phyloP scores from a whole-genome alignment of 1,284 basidiomycete genomes.

The Dichomitus squalens region DNA sequence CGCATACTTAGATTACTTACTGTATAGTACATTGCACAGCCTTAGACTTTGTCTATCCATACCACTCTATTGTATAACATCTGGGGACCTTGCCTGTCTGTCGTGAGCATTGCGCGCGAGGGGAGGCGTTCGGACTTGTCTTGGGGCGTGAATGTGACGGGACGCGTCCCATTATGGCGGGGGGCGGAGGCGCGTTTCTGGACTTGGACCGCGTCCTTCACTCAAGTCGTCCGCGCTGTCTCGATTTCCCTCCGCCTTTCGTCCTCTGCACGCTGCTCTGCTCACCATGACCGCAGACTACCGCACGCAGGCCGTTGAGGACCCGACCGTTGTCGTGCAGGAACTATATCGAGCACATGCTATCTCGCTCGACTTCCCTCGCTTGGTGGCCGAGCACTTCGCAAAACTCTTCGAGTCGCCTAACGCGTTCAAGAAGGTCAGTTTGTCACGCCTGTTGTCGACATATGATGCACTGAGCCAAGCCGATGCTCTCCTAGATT shows the following conservation, averaged over 20 bases:
- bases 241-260: background rate
- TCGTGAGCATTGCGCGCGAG: no score
- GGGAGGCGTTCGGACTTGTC: background rate
- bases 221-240: no score
- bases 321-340: constrained; percentile 49
- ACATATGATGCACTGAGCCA: background rate
- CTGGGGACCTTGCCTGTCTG: no score
- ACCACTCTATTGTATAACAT: no score
- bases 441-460: background rate
- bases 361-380: constrained; percentile 43
- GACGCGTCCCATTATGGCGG: constrained; percentile 12
- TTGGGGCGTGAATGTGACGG: constrained; percentile 19
- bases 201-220: no score
- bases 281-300: constrained; percentile 52
- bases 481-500: constrained; percentile 43
- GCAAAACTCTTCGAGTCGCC: constrained; percentile 42
- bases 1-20: no score
- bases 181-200: no score
- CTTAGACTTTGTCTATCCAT: no score
- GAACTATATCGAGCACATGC: constrained; percentile 42
- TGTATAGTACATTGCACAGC: no score
- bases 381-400: constrained; percentile 53
- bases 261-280: background rate
- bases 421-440: constrained; percentile 49
- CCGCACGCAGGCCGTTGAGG: constrained; percentile 49